Evolutionary conservation across 78 protist genomes (phyloP).

Genomic region (Tieghemostelium lacteum): DNA sequence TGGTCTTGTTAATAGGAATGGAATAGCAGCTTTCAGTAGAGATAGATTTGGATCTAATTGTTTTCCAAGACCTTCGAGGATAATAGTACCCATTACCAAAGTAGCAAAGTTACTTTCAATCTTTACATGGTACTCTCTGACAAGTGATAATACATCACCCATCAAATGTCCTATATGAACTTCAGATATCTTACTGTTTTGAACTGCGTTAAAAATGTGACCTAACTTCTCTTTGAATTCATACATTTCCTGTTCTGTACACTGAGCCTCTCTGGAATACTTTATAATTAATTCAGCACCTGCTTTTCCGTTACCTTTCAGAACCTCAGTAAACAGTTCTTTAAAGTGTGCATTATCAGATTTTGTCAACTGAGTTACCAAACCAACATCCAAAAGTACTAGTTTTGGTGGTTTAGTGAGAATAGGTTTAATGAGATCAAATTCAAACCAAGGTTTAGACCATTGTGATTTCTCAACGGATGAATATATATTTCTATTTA

Average conservation of each 20-base stretch:
- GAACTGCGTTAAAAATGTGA: constrained; percentile 32
- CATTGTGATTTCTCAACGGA: neutral
- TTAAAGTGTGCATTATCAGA: constrained; percentile 58
- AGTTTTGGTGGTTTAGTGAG: constrained; percentile 19
- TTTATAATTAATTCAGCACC: constrained; percentile 73
- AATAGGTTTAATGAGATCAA: neutral
- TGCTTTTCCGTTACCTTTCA: constrained; percentile 76
- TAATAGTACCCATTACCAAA: constrained; percentile 73
- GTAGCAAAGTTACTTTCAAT: constrained; percentile 81
- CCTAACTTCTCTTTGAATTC: constrained; percentile 70
- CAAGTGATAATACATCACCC: constrained; percentile 29
- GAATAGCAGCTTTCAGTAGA: constrained; percentile 69
- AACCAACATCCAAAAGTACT: constrained; percentile 75
- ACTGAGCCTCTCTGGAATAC: constrained; percentile 79
- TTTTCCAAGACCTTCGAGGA: constrained; percentile 82
- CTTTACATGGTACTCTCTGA: constrained; percentile 71
- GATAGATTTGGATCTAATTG: constrained; percentile 76
- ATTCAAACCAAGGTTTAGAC: no score
- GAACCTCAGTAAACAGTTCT: constrained; percentile 65
- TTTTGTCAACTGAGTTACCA: constrained; percentile 55
- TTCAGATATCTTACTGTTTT: constrained; percentile 36
- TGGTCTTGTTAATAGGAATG: constrained; percentile 56
- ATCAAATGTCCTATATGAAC: constrained; percentile 78
- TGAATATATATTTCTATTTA: neutral
- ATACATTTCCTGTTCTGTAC: constrained; percentile 54